phyloP scores from a whole-genome alignment of 306 rosid species.

The Vigna unguiculata region DNA sequence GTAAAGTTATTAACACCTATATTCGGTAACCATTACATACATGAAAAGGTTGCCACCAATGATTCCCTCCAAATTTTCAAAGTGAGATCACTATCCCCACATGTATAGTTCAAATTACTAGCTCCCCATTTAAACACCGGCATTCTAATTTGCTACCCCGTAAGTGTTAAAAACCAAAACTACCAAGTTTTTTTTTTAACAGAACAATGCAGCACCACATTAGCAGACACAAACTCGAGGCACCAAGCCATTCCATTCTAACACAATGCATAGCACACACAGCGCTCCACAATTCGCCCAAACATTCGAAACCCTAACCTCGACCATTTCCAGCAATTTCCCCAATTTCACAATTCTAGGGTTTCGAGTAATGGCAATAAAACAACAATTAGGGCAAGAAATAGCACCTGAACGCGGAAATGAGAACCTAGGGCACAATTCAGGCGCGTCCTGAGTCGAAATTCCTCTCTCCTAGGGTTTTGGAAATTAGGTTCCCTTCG shows the following conservation, averaged over 20 bases:
- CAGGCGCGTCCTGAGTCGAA: constrained; percentile 45
- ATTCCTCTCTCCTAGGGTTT: constrained; percentile 91
- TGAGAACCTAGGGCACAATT: constrained; percentile 66
- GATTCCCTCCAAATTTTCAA: constrained; percentile 49
- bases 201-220: constrained; percentile 41
- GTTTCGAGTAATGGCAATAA: constrained; percentile 59
- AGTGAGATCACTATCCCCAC: constrained; percentile 30
- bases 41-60: constrained; percentile 60
- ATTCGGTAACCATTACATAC: constrained; percentile 46
- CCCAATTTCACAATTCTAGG: constrained; percentile 78
- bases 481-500: constrained; percentile 46
- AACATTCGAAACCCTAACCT: constrained; percentile 60
- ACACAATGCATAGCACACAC: constrained; percentile 68
- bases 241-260: constrained; percentile 54
- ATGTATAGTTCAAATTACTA: constrained; percentile 45
- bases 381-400: constrained; percentile 49
- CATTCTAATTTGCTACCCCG: constrained; percentile 48
- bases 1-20: constrained; percentile 23
- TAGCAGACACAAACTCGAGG: constrained; percentile 42
- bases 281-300: constrained; percentile 43
- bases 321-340: constrained; percentile 48
- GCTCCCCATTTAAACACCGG: constrained; percentile 42
- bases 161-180: constrained; percentile 27
- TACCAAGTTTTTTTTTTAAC: constrained; percentile 51
- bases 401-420: constrained; percentile 68